phyloP scores from a whole-genome alignment of 176 grass and related monocot genomes.

The Canna indica region DNA sequence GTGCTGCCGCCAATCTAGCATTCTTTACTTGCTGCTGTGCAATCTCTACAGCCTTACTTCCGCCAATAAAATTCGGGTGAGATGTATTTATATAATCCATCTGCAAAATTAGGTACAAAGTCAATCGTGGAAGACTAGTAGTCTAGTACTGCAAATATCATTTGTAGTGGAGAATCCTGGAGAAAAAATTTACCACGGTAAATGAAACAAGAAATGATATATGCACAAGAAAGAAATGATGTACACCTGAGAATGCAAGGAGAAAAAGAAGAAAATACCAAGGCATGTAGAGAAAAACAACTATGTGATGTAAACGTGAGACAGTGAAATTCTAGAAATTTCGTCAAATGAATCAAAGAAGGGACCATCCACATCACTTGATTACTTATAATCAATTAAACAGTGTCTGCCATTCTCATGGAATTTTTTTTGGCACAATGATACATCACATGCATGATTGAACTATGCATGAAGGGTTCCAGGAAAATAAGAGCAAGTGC shows the following conservation, averaged over 20 bases:
- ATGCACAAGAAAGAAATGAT: neutral
- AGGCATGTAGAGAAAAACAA: neutral
- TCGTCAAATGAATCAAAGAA: neutral
- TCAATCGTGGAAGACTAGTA: neutral
- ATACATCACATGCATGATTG: too few species aligned
- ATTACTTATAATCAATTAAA: neutral
- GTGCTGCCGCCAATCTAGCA: slow-evolving; percentile 29
- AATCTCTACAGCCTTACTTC: slow-evolving; percentile 70
- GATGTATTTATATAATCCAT: slow-evolving; percentile 98
- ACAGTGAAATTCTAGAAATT: neutral
- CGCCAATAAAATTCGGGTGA: slow-evolving; percentile 79
- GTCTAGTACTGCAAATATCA: neutral
- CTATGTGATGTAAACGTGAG: too few species aligned
- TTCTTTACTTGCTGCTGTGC: slow-evolving; percentile 51
- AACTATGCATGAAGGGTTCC: too few species aligned
- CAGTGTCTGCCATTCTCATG: too few species aligned
- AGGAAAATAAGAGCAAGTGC: too few species aligned
- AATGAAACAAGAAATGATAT: neutral
- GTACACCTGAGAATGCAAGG: neutral
- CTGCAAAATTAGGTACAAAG: slow-evolving; percentile 29
- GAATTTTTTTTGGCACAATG: too few species aligned
- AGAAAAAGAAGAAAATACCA: neutral
- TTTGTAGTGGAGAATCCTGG: neutral
- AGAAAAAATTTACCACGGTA: neutral
- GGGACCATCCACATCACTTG: neutral